A percentile compares a stretch with the other conserved stretches of the same genome.
These are phyloP conservation scores for Fusarium bactridioides DNA, from an alignment of 2,329 filamentous ascomycete species.

Conservation along the genomic window DNA sequence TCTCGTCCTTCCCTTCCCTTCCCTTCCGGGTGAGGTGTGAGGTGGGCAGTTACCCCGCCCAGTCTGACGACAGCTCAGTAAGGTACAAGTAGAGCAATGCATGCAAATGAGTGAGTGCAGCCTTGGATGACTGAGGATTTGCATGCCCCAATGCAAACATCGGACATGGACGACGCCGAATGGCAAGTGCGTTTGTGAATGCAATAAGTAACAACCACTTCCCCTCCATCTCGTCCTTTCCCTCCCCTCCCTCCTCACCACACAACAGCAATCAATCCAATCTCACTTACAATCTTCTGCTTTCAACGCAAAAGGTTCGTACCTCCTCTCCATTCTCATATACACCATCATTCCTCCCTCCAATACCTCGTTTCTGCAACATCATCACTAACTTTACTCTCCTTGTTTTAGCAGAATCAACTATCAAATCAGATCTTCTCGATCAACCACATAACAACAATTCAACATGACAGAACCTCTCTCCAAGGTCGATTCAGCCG, in stretches of 20 bases:
- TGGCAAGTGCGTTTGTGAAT: conserved; percentile 26
- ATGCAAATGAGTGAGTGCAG: not conserved
- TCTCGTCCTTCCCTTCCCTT: conserved; percentile 17
- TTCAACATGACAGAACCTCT: conserved; percentile 62
- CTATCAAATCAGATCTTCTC: conserved; percentile 27
- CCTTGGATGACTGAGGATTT: conserved; percentile 30
- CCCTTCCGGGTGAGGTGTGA: conserved; percentile 20
- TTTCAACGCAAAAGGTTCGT: conserved; percentile 38
- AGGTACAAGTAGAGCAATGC: conserved; percentile 22
- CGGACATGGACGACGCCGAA: conserved; percentile 27
- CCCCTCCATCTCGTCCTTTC: conserved; percentile 38
- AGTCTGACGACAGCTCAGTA: conserved; percentile 52
- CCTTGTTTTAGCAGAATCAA: conserved; percentile 20
- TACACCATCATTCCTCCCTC: not conserved
- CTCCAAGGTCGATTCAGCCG: conserved; percentile 90
- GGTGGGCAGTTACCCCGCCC: conserved; percentile 52
- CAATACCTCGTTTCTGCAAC: not conserved
- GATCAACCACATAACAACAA: conserved; percentile 35
- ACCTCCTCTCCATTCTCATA: not conserved
- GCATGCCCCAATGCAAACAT: conserved; percentile 11
- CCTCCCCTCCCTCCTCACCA: conserved; percentile 41
- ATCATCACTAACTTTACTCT: conserved; percentile 14
- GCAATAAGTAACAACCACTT: conserved; percentile 49
- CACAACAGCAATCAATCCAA: conserved; percentile 30
- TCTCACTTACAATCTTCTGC: conserved; percentile 34